Evolutionary conservation across 1,139 yeast species (phyloP).

Genomic region (Geotrichum bryndzae): DNA sequence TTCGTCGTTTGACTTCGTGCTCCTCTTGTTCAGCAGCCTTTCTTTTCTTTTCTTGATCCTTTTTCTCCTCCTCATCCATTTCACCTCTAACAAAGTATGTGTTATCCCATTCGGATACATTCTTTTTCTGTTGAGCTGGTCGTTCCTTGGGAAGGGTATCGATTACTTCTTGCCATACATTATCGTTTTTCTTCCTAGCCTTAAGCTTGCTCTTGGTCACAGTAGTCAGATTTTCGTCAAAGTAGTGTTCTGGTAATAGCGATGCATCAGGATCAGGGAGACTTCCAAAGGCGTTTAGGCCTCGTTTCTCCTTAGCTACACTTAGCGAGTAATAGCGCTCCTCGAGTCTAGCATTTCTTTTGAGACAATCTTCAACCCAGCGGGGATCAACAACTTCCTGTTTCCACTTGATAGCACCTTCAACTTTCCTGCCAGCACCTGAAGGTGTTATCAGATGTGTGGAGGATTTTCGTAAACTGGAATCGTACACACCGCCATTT

Average conservation of each 20-base stretch:
- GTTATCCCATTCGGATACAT: conserved; percentile 7
- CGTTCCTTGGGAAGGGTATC: conserved; percentile 14
- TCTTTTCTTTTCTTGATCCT: neutral
- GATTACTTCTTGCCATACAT: conserved; percentile 26
- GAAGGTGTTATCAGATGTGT: conserved; percentile 42
- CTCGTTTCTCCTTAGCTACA: conserved; percentile 36
- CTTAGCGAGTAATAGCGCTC: conserved; percentile 43
- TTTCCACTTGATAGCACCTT: conserved; percentile 60
- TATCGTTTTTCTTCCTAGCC: conserved; percentile 19
- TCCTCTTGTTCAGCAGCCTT: neutral
- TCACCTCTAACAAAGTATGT: neutral
- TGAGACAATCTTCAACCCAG: conserved; percentile 63
- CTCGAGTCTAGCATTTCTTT: conserved; percentile 55
- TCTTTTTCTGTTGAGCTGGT: neutral
- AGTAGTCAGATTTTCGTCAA: conserved; percentile 16
- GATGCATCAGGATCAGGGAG: conserved; percentile 20
- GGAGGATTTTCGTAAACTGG: conserved; percentile 49
- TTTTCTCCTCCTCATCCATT: neutral
- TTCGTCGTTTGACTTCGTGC: neutral
- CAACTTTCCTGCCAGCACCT: conserved; percentile 59
- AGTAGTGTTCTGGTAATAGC: conserved; percentile 9
- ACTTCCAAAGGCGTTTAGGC: conserved; percentile 49
- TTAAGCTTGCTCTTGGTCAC: conserved; percentile 13
- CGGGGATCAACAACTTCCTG: conserved; percentile 67
- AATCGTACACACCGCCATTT: conserved; percentile 57